Evolutionary conservation across 148 eudicot genomes (phyloP).

Genomic region (Chenopodium album): DNA sequence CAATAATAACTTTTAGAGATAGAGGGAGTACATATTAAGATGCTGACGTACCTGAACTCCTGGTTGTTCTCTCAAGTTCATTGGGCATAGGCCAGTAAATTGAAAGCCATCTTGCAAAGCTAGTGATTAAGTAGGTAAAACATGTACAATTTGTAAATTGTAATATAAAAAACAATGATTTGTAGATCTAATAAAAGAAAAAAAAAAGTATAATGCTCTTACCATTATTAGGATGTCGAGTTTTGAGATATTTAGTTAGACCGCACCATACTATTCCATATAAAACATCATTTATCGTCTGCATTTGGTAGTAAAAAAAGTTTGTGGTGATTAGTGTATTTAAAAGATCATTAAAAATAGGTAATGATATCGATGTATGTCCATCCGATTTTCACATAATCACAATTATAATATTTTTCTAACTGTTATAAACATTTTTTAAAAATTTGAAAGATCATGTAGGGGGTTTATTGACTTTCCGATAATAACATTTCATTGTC

Average conservation of each 20-base stretch:
- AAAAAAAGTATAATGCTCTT: neutral
- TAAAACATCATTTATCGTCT: slow-evolving; percentile 31
- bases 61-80: slow-evolving; percentile 17
- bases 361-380: too few species aligned
- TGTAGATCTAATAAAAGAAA: neutral
- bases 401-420: too few species aligned
- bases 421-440: too few species aligned
- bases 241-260: slow-evolving; percentile 26
- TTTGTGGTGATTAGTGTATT: neutral
- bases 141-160: neutral
- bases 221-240: slow-evolving; percentile 16
- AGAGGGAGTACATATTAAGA: neutral
- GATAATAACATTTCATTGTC: too few species aligned
- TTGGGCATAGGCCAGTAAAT: slow-evolving; percentile 22
- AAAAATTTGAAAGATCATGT: too few species aligned
- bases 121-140: neutral
- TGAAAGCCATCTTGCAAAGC: slow-evolving; percentile 24
- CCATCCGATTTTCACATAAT: too few species aligned
- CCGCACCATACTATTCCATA: slow-evolving; percentile 27
- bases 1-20: too few species aligned
- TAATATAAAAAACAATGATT: too few species aligned
- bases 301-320: neutral
- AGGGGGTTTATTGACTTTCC: too few species aligned
- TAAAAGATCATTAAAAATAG: too few species aligned
- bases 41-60: slow-evolving; percentile 24